Evolutionary conservation across 345 rosid species (phyloP).

Genomic region (Excoecaria cochinchinensis): DNA sequence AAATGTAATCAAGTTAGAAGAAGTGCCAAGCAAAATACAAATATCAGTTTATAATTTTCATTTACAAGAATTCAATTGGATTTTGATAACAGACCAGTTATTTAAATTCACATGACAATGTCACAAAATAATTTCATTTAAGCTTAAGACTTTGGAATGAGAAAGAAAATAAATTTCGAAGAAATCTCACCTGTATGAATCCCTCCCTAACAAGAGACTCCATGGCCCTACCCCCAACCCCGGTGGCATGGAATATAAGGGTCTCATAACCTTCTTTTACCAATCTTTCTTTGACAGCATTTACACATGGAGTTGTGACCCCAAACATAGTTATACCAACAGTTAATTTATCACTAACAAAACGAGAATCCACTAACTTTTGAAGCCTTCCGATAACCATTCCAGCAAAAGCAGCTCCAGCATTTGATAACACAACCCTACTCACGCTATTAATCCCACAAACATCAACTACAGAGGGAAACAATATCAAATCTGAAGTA

Average conservation of each 20-base stretch:
- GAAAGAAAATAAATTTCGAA: background rate
- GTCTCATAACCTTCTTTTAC: conserved; percentile 71
- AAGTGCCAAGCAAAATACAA: background rate
- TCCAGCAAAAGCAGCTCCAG: conserved; percentile 87
- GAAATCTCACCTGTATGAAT: conserved; percentile 61
- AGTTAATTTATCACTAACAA: conserved; percentile 33
- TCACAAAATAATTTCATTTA: background rate
- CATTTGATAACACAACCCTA: conserved; percentile 70
- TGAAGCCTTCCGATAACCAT: conserved; percentile 72
- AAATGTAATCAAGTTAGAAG: background rate
- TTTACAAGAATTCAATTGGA: background rate
- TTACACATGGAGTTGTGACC: conserved; percentile 84
- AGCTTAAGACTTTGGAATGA: background rate
- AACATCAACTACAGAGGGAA: conserved; percentile 87
- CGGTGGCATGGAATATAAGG: conserved; percentile 92
- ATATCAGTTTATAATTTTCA: background rate
- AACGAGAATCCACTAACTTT: conserved; percentile 14
- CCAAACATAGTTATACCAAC: conserved; percentile 96
- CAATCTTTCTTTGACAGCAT: conserved; percentile 62
- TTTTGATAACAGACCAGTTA: background rate
- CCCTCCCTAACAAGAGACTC: conserved; percentile 80
- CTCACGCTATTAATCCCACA: conserved; percentile 91
- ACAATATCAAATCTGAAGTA: conserved; percentile 73
- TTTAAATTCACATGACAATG: background rate
- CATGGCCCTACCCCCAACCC: conserved; percentile 94